A percentile compares a stretch with the other conserved stretches of the same genome.
phyloP scores from a whole-genome alignment of 495 filamentous ascomycete genomes.

The Chaetomium tenue region DNA sequence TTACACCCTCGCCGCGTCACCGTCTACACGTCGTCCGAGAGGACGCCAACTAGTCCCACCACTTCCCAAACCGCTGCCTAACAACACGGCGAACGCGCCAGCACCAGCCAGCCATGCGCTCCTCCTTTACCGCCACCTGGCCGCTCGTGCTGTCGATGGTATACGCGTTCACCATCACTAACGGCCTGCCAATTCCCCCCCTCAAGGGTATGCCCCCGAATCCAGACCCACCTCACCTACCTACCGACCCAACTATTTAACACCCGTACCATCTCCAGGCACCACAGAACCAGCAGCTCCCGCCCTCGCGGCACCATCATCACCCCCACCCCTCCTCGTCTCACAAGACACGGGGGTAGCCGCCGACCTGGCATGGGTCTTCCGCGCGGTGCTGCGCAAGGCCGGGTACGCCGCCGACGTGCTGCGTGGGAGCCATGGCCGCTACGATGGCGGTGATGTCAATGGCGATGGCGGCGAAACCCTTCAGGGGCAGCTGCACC shows the following conservation, averaged over 20 bases:
- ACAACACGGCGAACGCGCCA: background rate
- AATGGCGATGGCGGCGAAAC: no score
- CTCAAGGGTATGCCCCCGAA: background rate
- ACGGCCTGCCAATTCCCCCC: background rate
- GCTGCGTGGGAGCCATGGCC: background rate
- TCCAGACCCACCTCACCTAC: background rate
- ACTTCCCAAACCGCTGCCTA: background rate
- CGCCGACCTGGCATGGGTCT: background rate
- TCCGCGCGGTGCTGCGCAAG: slow-evolving; percentile 4
- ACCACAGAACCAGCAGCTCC: background rate
- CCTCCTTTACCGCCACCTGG: background rate
- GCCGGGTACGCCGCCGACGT: background rate
- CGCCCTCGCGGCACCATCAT: no score
- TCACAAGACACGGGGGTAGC: background rate
- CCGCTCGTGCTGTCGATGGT: slow-evolving; percentile 7
- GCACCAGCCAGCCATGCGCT: slow-evolving; percentile 7
- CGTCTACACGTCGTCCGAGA: background rate
- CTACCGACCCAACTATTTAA: background rate
- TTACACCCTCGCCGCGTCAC: background rate
- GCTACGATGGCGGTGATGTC: background rate
- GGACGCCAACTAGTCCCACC: background rate
- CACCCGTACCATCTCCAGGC: background rate
- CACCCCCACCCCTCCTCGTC: background rate
- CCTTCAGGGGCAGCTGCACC: background rate
- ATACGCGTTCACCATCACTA: background rate